Percentiles rank a stretch among this genome's conserved stretches.
Evolutionary conservation across 768 basidiomycete genomes (phyloP).

Genomic region (Termitomyces sp.): DNA sequence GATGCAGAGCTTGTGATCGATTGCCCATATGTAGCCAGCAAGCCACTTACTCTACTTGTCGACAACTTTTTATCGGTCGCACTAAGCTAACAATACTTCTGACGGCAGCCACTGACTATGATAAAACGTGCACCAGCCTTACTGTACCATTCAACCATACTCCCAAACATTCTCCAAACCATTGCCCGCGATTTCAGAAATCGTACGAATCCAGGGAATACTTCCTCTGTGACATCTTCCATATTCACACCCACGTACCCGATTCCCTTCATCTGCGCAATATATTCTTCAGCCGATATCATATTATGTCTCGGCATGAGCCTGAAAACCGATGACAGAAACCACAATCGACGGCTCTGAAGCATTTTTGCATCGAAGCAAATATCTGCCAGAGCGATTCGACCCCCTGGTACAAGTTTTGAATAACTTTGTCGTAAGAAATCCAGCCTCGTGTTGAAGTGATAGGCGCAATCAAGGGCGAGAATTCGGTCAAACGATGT

Average conservation of each 20-base stretch:
- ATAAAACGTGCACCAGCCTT: slow-evolving; percentile 43
- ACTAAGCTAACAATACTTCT: neutral
- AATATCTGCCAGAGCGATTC: slow-evolving; percentile 58
- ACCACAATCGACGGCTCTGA: slow-evolving; percentile 17
- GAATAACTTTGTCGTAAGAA: slow-evolving; percentile 49
- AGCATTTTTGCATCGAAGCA: slow-evolving; percentile 35
- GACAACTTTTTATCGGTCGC: neutral
- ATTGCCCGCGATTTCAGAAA: slow-evolving; percentile 42
- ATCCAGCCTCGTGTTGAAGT: slow-evolving; percentile 45
- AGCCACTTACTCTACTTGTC: neutral
- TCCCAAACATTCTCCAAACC: slow-evolving; percentile 40
- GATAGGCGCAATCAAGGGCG: slow-evolving; percentile 67
- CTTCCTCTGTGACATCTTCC: slow-evolving; percentile 51
- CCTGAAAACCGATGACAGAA: slow-evolving; percentile 26
- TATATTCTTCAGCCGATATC: slow-evolving; percentile 40
- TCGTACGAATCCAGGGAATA: slow-evolving; percentile 50
- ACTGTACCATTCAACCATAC: slow-evolving; percentile 29
- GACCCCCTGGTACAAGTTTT: slow-evolving; percentile 43
- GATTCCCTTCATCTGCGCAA: slow-evolving; percentile 34
- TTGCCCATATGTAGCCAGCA: too few species aligned
- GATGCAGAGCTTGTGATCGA: neutral
- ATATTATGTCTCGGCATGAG: slow-evolving; percentile 48
- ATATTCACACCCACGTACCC: slow-evolving; percentile 50
- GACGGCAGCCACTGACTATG: slow-evolving; percentile 31
- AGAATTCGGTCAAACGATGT: slow-evolving; percentile 43